Percentiles rank a stretch among this genome's conserved stretches.
Conservation (phyloP, 2,329 filamentous ascomycete species). For the Colletotrichum orbiculare region DNA sequence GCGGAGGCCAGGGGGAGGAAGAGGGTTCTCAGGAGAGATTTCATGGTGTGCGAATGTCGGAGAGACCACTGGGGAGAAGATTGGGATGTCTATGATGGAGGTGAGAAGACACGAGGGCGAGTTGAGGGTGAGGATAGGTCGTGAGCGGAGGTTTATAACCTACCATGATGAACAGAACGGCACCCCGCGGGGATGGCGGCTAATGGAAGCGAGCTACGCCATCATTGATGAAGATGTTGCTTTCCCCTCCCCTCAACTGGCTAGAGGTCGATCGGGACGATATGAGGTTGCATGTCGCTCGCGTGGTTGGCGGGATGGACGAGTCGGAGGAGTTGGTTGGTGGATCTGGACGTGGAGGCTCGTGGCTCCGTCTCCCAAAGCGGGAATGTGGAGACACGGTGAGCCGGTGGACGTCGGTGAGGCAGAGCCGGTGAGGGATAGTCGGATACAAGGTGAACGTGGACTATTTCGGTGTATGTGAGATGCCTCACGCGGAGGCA, state of each 20-base stretch:
- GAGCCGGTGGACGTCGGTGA: constrained; percentile 16
- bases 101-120: neutral
- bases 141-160: constrained; percentile 9
- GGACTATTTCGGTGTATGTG: neutral
- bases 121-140: neutral
- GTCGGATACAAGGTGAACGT: neutral
- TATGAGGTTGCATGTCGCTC: constrained; percentile 5
- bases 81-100: neutral
- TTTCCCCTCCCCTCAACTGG: neutral
- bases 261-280: neutral
- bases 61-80: neutral
- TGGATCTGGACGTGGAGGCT: constrained; percentile 25
- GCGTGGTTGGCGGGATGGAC: constrained; percentile 25
- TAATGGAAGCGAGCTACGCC: neutral
- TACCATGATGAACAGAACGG: neutral
- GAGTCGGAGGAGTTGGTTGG: constrained; percentile 12
- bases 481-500: too few relatives aligned
- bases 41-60: neutral
- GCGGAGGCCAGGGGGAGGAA: constrained; percentile 26
- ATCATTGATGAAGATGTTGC: neutral
- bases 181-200: constrained; percentile 2
- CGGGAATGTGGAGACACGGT: constrained; percentile 24
- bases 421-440: neutral
- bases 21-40: neutral
- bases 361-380: constrained; percentile 31